These are phyloP conservation scores for Cadophora sp. DNA, from an alignment of 2,329 filamentous ascomycete genomes.

Conservation along the genomic window DNA sequence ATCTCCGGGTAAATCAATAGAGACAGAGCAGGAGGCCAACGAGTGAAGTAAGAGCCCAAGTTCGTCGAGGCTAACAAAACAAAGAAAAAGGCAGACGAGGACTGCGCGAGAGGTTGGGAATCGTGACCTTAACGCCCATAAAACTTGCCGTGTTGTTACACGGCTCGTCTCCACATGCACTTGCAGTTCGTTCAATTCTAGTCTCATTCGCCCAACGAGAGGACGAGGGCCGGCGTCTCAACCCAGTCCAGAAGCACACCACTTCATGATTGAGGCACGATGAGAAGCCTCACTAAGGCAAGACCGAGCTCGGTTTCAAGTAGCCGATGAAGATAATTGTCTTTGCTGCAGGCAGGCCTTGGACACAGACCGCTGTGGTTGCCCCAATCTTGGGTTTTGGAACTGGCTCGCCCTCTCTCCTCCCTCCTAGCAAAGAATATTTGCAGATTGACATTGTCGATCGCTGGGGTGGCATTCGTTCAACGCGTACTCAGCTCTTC, in stretches of 20 bases:
- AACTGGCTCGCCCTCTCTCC: not conserved
- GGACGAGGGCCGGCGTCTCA: not conserved
- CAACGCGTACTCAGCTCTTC: not conserved
- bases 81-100: not conserved
- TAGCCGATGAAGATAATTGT: not conserved
- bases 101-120: not conserved
- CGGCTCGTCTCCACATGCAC: not conserved
- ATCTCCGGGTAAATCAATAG: not conserved
- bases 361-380: not conserved
- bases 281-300: not conserved
- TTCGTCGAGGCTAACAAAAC: not conserved
- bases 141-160: not conserved
- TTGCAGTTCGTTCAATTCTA: not conserved
- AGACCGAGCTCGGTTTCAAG: not conserved
- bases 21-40: not conserved
- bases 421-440: not conserved
- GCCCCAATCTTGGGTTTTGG: not conserved
- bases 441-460: not conserved
- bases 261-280: not conserved
- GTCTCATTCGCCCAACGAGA: not conserved
- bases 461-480: not conserved
- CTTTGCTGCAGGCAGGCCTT: not conserved
- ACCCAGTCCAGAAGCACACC: not conserved
- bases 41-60: not conserved
- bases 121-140: not conserved